Conservation (phyloP, 768 basidiomycete genomes). For the Tylopilus subfusipes region DNA sequence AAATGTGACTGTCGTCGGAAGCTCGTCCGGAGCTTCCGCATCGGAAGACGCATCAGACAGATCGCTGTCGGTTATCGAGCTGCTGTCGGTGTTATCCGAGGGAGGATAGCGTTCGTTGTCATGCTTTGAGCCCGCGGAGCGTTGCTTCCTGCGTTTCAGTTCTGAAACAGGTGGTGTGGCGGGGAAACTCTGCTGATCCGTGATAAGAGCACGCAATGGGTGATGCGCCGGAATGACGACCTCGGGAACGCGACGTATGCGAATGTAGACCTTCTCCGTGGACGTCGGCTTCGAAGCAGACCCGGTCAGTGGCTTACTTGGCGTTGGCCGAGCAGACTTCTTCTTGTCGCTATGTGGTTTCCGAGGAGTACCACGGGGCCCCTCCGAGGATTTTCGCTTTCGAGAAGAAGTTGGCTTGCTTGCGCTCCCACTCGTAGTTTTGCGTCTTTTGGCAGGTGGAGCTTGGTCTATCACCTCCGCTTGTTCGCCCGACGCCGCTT, state of each 20-base stretch:
- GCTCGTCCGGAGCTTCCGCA: constrained; percentile 23
- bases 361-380: constrained; percentile 25
- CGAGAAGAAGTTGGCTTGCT: constrained; percentile 17
- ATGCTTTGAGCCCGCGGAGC: constrained; percentile 16
- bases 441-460: constrained; percentile 25
- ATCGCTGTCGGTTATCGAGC: constrained; percentile 19
- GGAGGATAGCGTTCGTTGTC: constrained; percentile 19
- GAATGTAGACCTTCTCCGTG: constrained; percentile 27
- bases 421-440: constrained; percentile 15
- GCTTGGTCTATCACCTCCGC: constrained; percentile 9
- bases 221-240: constrained; percentile 19
- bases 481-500: constrained; percentile 24
- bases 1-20: constrained; percentile 14
- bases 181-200: constrained; percentile 13
- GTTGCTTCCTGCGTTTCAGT: constrained; percentile 18
- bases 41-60: constrained; percentile 26
- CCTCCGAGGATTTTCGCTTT: constrained; percentile 26
- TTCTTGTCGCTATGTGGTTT: constrained; percentile 27
- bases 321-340: constrained; percentile 3
- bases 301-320: constrained; percentile 13
- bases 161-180: constrained; percentile 23
- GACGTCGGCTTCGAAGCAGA: constrained; percentile 19
- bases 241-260: constrained; percentile 19
- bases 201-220: constrained; percentile 8
- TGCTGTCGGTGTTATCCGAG: constrained; percentile 24